Evolutionary conservation across 768 basidiomycete species (phyloP).

Genomic region (Daedaleopsis nitida): DNA sequence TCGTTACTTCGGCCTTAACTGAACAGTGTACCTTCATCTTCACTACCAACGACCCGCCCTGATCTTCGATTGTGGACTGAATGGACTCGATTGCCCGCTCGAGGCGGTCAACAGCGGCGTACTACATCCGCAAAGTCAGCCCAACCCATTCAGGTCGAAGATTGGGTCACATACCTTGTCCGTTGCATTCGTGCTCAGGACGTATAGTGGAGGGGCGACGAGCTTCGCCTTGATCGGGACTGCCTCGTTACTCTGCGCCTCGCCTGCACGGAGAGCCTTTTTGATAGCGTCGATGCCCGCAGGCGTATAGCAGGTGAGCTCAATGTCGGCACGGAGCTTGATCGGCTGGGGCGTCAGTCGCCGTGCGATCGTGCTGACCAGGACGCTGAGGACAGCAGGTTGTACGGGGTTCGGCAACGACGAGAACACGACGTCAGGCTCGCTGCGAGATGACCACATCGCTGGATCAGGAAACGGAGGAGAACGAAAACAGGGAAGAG

Average conservation of each 20-base stretch:
- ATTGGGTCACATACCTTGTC: conserved; percentile 66
- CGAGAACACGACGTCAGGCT: conserved; percentile 80
- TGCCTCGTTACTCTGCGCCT: conserved; percentile 81
- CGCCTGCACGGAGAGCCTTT: conserved; percentile 86
- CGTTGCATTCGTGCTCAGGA: conserved; percentile 93
- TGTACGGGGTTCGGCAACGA: conserved; percentile 62
- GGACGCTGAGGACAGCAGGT: conserved; percentile 57
- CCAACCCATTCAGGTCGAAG: not conserved
- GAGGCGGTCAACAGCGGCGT: conserved; percentile 87
- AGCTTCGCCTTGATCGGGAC: conserved; percentile 98
- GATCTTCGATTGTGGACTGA: conserved; percentile 77
- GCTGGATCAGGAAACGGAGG: not conserved
- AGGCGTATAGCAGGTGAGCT: conserved; percentile 94
- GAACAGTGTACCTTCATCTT: conserved; percentile 84
- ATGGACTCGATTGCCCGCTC: conserved; percentile 94
- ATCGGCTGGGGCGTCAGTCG: conserved; percentile 97
- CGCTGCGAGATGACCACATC: conserved; percentile 41
- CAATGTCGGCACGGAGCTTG: conserved; percentile 97
- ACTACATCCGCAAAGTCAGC: conserved; percentile 40
- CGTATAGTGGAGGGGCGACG: conserved; percentile 95
- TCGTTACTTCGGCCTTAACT: not conserved
- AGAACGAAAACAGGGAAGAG: not conserved
- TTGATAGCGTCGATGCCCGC: conserved; percentile 97
- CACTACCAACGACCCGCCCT: conserved; percentile 84
- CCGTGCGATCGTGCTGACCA: conserved; percentile 86